These are phyloP conservation scores for Dichotomopilus funicola DNA, from an alignment of 2,329 filamentous ascomycete species.

Conservation along the genomic window DNA sequence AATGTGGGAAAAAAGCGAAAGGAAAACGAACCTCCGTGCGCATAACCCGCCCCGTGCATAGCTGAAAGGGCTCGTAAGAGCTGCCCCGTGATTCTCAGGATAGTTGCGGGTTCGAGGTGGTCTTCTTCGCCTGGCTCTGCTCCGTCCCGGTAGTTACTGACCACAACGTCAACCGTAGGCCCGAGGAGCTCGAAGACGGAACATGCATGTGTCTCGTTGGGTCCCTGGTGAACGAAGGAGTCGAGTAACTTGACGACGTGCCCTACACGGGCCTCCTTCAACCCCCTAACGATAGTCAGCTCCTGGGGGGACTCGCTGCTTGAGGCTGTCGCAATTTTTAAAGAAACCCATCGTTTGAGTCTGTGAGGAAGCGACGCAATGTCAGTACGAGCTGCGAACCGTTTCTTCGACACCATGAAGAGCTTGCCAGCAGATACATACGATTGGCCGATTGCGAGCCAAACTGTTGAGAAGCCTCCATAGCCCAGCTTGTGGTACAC, in stretches of 20 bases:
- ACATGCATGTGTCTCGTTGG: slow-evolving; percentile 1
- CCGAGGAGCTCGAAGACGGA: slow-evolving; percentile 4
- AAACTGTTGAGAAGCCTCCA: too few relatives aligned
- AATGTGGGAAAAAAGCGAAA: too few relatives aligned
- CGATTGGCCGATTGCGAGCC: too few relatives aligned
- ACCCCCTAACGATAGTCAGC: background rate
- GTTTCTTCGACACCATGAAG: too few relatives aligned
- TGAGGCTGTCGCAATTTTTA: background rate
- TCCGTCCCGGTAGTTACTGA: background rate
- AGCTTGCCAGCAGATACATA: too few relatives aligned
- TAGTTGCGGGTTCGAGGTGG: background rate
- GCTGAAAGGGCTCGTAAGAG: background rate
- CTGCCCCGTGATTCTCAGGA: background rate
- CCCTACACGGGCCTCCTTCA: background rate
- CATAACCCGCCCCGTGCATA: slow-evolving; percentile 2
- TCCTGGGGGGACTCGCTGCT: background rate
- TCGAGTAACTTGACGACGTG: background rate
- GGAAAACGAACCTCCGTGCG: slow-evolving; percentile 1
- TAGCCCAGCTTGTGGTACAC: too few relatives aligned
- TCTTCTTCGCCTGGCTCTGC: background rate
- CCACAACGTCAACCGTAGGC: background rate
- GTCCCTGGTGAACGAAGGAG: background rate
- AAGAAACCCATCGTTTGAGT: too few relatives aligned
- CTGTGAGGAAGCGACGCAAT: too few relatives aligned
- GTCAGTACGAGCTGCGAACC: too few relatives aligned